A percentile compares a stretch with the other conserved stretches of the same genome.
Conservation (phyloP, 805 yeast genomes). For the Vanderwaltozyma verrucispora region DNA sequence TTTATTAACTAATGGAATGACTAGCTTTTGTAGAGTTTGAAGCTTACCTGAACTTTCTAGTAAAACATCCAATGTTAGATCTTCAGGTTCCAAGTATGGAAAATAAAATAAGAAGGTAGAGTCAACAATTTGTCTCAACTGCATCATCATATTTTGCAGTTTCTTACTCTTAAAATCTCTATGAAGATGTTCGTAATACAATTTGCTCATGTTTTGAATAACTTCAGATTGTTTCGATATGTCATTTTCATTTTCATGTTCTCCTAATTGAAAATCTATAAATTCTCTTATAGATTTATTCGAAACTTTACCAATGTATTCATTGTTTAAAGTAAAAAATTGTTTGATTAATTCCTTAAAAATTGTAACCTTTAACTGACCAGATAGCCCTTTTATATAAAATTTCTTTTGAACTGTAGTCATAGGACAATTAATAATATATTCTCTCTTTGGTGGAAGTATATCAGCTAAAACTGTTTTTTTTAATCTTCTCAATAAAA, state of each 20-base stretch:
- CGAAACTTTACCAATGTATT: constrained; percentile 22
- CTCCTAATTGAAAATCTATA: constrained; percentile 30
- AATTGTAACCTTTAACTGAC: constrained; percentile 35
- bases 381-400: constrained; percentile 42
- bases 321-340: constrained; percentile 35
- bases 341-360: constrained; percentile 41
- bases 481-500: constrained; percentile 73
- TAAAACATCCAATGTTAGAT: constrained; percentile 32
- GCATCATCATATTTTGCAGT: constrained; percentile 68
- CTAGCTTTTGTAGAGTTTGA: constrained; percentile 53
- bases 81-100: constrained; percentile 49
- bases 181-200: constrained; percentile 26
- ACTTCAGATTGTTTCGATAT: constrained; percentile 4
- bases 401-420: constrained; percentile 54
- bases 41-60: constrained; percentile 63
- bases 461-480: constrained; percentile 51
- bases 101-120: constrained; percentile 78
- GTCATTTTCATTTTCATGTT: constrained; percentile 2
- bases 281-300: constrained; percentile 33
- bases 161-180: constrained; percentile 40
- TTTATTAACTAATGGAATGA: constrained; percentile 36
- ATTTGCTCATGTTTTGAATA: constrained; percentile 17
- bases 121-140: constrained; percentile 72
- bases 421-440: constrained; percentile 63
- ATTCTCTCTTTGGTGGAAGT: constrained; percentile 86